A percentile compares a stretch with the other conserved stretches of the same genome.
Conservation (phyloP, 140 eudicot species). For the Anethum foeniculum region DNA sequence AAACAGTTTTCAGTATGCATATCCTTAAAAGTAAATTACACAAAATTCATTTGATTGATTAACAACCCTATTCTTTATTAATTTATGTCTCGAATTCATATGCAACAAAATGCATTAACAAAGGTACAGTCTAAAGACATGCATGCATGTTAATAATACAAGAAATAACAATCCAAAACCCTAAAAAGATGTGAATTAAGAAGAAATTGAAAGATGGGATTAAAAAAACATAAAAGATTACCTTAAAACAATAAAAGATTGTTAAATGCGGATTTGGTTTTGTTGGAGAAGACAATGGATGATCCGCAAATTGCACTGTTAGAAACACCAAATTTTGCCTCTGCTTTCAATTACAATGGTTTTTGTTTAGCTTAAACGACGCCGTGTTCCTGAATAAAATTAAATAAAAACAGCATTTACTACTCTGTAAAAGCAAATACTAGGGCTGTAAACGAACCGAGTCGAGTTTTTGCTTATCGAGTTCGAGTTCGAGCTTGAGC, state of each 20-base stretch:
- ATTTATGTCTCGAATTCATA: not conserved
- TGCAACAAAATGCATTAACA: not conserved
- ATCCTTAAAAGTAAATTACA: too few species aligned
- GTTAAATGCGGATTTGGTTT: not conserved
- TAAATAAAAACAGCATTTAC: not conserved
- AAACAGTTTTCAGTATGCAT: too few species aligned
- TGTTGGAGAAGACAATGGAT: constrained; percentile 14
- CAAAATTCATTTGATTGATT: not conserved
- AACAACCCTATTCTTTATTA: not conserved
- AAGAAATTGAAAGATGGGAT: not conserved
- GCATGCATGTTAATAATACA: not conserved
- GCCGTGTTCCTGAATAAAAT: not conserved
- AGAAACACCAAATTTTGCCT: not conserved
- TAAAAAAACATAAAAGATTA: not conserved
- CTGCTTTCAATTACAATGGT: not conserved
- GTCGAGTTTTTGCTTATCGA: too few species aligned
- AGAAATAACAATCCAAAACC: not conserved
- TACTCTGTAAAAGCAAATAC: too few species aligned
- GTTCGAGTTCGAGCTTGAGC: too few species aligned
- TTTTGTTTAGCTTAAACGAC: not conserved
- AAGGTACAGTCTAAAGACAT: not conserved
- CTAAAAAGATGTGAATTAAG: not conserved
- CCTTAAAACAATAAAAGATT: not conserved
- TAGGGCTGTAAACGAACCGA: too few species aligned
- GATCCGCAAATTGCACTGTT: constrained; percentile 1